These are phyloP conservation scores for Auricularia cornea DNA, from an alignment of 768 basidiomycete species.

Conservation along the genomic window DNA sequence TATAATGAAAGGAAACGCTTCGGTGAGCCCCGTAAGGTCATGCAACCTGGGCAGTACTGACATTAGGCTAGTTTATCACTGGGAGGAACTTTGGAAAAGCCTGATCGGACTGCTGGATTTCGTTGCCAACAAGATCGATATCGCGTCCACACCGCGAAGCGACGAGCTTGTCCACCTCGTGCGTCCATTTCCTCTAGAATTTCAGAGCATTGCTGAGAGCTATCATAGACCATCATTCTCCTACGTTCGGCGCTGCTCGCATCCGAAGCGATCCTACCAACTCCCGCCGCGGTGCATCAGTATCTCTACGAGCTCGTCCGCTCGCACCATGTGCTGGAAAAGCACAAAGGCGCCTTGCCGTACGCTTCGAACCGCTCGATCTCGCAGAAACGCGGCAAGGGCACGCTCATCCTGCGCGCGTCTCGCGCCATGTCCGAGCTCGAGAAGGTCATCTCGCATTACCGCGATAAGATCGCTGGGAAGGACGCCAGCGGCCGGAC, in stretches of 20 bases:
- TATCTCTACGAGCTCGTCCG: conserved; percentile 66
- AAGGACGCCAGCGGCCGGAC: conserved; percentile 33
- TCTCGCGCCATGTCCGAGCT: conserved; percentile 1
- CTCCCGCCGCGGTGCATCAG: conserved; percentile 47
- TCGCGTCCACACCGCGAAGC: conserved; percentile 39
- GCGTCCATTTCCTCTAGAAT: conserved; percentile 6
- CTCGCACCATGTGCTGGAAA: conserved; percentile 39
- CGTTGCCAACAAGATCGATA: conserved; percentile 35
- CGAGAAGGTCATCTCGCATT: not conserved
- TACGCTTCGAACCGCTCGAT: conserved; percentile 28
- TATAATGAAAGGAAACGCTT: conserved; percentile 45
- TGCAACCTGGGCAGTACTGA: not conserved
- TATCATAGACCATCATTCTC: conserved; percentile 41
- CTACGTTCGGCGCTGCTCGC: conserved; percentile 44
- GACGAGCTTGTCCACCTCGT: conserved; percentile 51
- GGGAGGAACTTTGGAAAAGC: conserved; percentile 57
- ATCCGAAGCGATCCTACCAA: conserved; percentile 46
- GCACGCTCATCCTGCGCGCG: conserved; percentile 18
- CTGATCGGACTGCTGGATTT: conserved; percentile 49
- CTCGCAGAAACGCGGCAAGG: conserved; percentile 24
- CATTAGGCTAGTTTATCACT: conserved; percentile 44
- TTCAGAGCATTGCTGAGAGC: not conserved
- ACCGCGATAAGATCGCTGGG: not conserved
- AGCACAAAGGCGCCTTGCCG: conserved; percentile 35
- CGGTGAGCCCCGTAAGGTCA: conserved; percentile 37